A percentile compares a stretch with the other conserved stretches of the same genome.
Evolutionary conservation across 2,329 filamentous ascomycete genomes (phyloP).

Genomic region (Paraphaeosphaeria minitans): DNA sequence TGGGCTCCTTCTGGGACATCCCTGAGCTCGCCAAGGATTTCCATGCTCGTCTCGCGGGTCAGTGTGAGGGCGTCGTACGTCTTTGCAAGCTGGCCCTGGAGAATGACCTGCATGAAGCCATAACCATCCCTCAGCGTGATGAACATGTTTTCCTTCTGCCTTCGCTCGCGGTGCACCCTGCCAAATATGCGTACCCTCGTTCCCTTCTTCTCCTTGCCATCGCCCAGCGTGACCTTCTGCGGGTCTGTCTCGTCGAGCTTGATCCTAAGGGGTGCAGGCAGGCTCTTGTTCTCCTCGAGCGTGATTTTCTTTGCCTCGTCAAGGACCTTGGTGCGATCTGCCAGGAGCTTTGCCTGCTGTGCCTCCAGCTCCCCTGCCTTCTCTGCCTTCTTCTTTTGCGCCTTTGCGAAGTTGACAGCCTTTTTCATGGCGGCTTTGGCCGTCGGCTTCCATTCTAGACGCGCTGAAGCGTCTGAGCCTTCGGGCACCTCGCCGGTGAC

Average conservation of each 20-base stretch:
- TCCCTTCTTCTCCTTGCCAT: conserved; percentile 62
- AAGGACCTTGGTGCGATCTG: conserved; percentile 71
- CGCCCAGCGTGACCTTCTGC: conserved; percentile 60
- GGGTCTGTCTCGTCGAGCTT: conserved; percentile 72
- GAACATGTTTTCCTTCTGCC: conserved; percentile 85
- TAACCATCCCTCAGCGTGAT: conserved; percentile 86
- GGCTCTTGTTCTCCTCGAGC: conserved; percentile 69
- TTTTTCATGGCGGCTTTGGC: conserved; percentile 88
- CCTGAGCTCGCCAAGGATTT: conserved; percentile 81
- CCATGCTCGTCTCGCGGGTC: conserved; percentile 84
- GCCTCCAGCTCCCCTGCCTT: conserved; percentile 76
- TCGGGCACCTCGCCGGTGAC: conserved; percentile 44
- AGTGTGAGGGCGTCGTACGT: conserved; percentile 90
- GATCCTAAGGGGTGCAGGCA: conserved; percentile 77
- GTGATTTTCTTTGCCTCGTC: conserved; percentile 83
- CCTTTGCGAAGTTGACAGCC: conserved; percentile 73
- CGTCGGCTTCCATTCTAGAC: conserved; percentile 77
- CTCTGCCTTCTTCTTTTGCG: conserved; percentile 81
- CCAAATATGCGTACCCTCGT: conserved; percentile 80
- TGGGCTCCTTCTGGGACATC: conserved; percentile 77
- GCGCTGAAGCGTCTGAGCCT: conserved; percentile 63
- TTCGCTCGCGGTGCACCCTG: conserved; percentile 78
- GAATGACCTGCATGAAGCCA: conserved; percentile 81
- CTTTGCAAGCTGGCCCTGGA: conserved; percentile 81
- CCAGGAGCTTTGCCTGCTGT: conserved; percentile 73